phyloP scores from a whole-genome alignment of 306 rosid genomes.

The Amphicarpaea edgeworthii region DNA sequence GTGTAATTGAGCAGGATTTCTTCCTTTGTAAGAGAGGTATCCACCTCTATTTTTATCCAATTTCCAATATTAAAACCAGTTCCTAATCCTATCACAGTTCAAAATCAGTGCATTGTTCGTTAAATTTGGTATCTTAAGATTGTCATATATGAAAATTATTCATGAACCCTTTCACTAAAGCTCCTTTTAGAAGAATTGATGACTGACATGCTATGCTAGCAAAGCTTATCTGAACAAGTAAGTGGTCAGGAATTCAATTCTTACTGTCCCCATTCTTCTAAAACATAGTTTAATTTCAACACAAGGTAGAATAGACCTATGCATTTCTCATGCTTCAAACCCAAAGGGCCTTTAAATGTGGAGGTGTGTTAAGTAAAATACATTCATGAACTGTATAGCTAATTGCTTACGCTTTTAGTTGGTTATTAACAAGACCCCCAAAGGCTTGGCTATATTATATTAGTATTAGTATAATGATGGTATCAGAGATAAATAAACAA shows the following conservation, averaged over 20 bases:
- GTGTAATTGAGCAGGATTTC: neutral
- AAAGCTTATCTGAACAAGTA: neutral
- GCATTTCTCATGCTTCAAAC: neutral
- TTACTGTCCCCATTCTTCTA: neutral
- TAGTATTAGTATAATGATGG: neutral
- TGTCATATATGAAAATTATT: neutral
- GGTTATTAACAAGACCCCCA: neutral
- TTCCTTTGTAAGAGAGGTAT: neutral
- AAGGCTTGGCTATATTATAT: neutral
- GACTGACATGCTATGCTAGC: neutral
- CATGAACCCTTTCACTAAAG: neutral
- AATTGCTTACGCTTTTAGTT: neutral
- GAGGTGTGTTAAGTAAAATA: no score
- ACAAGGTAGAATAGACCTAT: conserved; percentile 1
- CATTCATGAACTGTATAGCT: no score
- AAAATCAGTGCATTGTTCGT: neutral
- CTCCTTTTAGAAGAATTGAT: neutral
- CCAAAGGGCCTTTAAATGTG: neutral
- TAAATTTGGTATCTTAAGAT: neutral
- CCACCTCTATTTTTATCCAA: neutral
- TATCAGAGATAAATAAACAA: conserved; percentile 24
- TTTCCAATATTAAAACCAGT: neutral
- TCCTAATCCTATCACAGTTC: neutral
- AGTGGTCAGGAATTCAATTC: neutral
- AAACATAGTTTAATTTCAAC: neutral